These are phyloP conservation scores for Pigoraptor vietnamica DNA, from an alignment of 78 protist species.

Conservation along the genomic window DNA sequence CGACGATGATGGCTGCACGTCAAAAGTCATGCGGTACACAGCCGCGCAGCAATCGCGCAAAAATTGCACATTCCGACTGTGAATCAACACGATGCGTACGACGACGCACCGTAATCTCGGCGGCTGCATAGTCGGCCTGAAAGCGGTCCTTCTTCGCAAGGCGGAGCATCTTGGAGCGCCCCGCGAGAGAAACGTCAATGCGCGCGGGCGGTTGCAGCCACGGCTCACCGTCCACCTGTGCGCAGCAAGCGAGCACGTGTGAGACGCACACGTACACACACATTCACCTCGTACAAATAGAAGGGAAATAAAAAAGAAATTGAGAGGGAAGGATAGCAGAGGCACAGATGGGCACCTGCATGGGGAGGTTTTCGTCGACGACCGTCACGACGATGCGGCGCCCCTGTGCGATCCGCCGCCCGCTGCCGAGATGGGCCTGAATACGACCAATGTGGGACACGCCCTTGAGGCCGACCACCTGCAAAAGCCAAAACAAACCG, in stretches of 20 bases:
- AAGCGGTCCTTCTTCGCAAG: background rate
- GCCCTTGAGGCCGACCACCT: slow-evolving; percentile 21
- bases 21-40: too few species aligned
- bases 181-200: background rate
- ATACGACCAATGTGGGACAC: slow-evolving; percentile 6
- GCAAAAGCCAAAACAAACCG: background rate
- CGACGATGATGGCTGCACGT: too few species aligned
- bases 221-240: slow-evolving; percentile 24
- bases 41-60: too few species aligned
- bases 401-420: slow-evolving; percentile 10
- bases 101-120: background rate
- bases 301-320: too few species aligned
- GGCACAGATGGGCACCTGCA: background rate
- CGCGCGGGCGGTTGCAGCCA: background rate
- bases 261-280: too few species aligned
- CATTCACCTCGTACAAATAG: too few species aligned
- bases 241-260: background rate
- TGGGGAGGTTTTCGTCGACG: background rate
- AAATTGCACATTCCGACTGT: background rate
- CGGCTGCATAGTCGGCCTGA: background rate
- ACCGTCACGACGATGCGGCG: background rate
- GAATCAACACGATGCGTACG: background rate
- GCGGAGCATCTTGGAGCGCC: background rate
- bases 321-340: background rate
- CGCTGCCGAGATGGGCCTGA: background rate